Evolutionary conservation across 2,329 filamentous ascomycete genomes (phyloP).

Genomic region (Talaromyces marneffei): DNA sequence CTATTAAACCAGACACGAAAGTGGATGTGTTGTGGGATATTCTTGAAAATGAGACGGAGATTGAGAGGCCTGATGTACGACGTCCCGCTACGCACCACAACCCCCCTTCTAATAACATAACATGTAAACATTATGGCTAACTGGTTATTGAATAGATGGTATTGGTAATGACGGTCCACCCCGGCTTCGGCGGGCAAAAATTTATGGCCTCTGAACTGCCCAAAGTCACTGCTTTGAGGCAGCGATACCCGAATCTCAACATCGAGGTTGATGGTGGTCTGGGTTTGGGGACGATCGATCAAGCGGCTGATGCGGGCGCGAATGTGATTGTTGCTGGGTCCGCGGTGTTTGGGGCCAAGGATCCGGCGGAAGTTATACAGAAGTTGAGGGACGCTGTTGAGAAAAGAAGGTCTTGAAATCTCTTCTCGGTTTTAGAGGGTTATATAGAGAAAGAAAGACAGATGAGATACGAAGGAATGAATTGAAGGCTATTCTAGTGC

Average conservation of each 20-base stretch:
- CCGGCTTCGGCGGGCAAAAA: constrained; percentile 95
- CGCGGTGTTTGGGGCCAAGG: constrained; percentile 87
- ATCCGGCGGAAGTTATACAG: constrained; percentile 81
- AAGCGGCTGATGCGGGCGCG: constrained; percentile 88
- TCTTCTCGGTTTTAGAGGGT: neutral
- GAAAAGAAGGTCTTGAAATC: constrained; percentile 37
- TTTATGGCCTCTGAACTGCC: constrained; percentile 96
- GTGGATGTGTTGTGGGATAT: constrained; percentile 92
- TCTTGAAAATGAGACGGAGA: constrained; percentile 63
- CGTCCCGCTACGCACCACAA: too few relatives aligned
- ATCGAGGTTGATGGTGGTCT: constrained; percentile 97
- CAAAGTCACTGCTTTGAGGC: constrained; percentile 79
- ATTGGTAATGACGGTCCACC: constrained; percentile 95
- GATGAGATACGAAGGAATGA: neutral
- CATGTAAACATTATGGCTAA: too few relatives aligned
- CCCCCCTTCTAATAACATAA: neutral
- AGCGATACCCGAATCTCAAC: constrained; percentile 83
- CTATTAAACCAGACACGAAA: constrained; percentile 85
- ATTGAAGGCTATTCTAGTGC: neutral
- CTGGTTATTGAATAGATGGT: too few relatives aligned
- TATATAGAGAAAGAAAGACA: constrained; percentile 1
- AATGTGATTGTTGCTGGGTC: constrained; percentile 98
- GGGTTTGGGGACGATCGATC: constrained; percentile 81
- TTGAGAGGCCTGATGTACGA: constrained; percentile 83
- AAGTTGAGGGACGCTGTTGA: constrained; percentile 75